Base-by-base conservation (phyloP, 1,284 basidiomycete genomes). In the Apiotrichum domesticum region DNA sequence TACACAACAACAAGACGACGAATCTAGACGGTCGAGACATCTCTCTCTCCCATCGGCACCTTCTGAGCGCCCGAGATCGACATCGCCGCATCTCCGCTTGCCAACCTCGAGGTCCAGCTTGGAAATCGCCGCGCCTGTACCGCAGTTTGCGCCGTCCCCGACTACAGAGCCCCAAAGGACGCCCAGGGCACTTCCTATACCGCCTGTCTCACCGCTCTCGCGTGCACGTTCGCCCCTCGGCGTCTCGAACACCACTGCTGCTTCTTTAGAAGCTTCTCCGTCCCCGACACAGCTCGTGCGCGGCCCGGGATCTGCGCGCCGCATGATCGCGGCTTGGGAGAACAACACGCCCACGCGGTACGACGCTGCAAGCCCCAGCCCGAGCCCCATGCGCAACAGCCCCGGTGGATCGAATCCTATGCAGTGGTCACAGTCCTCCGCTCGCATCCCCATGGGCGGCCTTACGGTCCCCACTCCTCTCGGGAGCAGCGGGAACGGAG, bases 381-480 rank as follows among this genome's bases (percentile, higher is more conserved):
- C 33, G 13, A 15, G 43, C n/a, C n/a, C 39, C 11, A 29, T 32
- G 9, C 35, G 8, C 51, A 13, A 51, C 46, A 4, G 32, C 42
- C 10, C 45, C 58, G 29, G 29, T 29, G 29, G 29, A 29, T 29
- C 29, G 29, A 29, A 29, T 3, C 29, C 29, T 29, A 29, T 29
- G 29, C 29, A 29, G 29, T 29, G 29, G 29, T 29, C 29, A 29
- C 29, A 29, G 29, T 29, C 29, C 29, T 29, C 29, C 3, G 29
- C 29, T 29, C 29, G 29, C 29, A 29, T 29, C 29, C 29, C 29
- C 29, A 29, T 29, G 9, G 40, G 45, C 4, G 43, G 46, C 14
- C 11, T 56, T 15, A 29, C 15, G 32, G 21, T 51, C 3, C 60
- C 70, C 13, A 65, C 66, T 4, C 66, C 66, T 13, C 52, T 65